phyloP scores from a whole-genome alignment of 345 rosid species.

The Ceriops zippeliana region DNA sequence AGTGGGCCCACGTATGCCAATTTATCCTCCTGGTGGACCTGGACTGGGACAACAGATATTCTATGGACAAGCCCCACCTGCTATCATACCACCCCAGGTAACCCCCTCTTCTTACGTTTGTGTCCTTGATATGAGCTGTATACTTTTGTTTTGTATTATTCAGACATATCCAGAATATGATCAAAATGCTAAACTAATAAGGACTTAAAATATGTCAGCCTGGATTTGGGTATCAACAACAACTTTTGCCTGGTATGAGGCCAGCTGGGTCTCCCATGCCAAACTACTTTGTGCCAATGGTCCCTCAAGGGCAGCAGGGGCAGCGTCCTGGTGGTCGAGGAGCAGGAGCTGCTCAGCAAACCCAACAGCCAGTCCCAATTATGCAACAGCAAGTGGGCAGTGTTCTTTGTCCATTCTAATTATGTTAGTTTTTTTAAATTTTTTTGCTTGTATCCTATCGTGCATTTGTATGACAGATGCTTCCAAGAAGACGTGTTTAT shows the following conservation, averaged over 20 bases:
- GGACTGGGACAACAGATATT: slow-evolving; percentile 79
- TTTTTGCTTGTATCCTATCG: neutral
- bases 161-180: neutral
- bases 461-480: slow-evolving; percentile 45
- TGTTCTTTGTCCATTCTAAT: neutral
- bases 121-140: neutral
- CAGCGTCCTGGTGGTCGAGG: slow-evolving; percentile 82
- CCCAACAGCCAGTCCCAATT: slow-evolving; percentile 70
- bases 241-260: slow-evolving; percentile 90
- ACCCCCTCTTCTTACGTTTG: neutral
- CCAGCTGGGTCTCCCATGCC: slow-evolving; percentile 71
- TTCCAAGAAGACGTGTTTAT: slow-evolving; percentile 70
- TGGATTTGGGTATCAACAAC: slow-evolving; percentile 93
- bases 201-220: slow-evolving; percentile 36
- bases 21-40: slow-evolving; percentile 76
- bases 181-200: neutral
- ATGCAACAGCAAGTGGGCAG: slow-evolving; percentile 75
- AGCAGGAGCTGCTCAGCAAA: slow-evolving; percentile 64
- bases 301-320: slow-evolving; percentile 87
- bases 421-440: neutral
- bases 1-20: slow-evolving; percentile 76
- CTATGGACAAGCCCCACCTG: slow-evolving; percentile 88
- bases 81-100: slow-evolving; percentile 84
- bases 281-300: slow-evolving; percentile 87
- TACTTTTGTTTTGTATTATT: too few species aligned